Conservation (phyloP, 768 basidiomycete genomes). For the Hygrocybe coccinea region DNA sequence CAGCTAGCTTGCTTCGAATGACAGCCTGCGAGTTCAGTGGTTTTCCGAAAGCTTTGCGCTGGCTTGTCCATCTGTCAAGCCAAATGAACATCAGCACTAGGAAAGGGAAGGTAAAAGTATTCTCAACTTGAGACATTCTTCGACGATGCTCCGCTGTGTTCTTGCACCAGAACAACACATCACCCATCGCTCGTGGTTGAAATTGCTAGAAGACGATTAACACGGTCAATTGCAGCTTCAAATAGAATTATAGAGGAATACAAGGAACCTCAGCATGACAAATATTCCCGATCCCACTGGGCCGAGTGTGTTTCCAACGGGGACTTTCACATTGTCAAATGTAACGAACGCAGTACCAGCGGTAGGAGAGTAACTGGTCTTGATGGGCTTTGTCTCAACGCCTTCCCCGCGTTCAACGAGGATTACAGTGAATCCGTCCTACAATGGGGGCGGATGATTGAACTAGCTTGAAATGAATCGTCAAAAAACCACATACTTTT, state of each 20-base stretch:
- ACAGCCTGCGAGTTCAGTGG: constrained; percentile 80
- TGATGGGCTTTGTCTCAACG: constrained; percentile 80
- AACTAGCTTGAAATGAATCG: background rate
- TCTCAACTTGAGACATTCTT: constrained; percentile 50
- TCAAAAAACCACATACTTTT: constrained; percentile 9
- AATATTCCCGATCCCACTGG: constrained; percentile 50
- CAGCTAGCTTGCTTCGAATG: constrained; percentile 81
- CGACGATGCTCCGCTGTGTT: constrained; percentile 54
- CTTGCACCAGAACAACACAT: constrained; percentile 75
- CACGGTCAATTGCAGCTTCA: background rate
- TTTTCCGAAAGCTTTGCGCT: constrained; percentile 89
- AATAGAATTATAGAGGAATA: constrained; percentile 1
- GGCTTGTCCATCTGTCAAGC: constrained; percentile 65
- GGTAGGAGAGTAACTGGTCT: constrained; percentile 75
- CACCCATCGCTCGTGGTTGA: constrained; percentile 94
- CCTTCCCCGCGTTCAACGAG: constrained; percentile 79
- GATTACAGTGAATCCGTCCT: constrained; percentile 76
- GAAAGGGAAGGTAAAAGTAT: constrained; percentile 1
- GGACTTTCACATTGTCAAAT: constrained; percentile 79
- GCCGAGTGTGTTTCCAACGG: constrained; percentile 79
- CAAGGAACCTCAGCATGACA: constrained; percentile 41
- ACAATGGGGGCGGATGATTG: background rate
- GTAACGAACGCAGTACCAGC: constrained; percentile 79
- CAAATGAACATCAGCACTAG: constrained; percentile 5
- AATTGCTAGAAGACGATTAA: constrained; percentile 52